Evolutionary conservation across 768 basidiomycete species (phyloP), one percentile per base, ranked within the genome.

Genomic region (Pleurotus eryngii): DNA sequence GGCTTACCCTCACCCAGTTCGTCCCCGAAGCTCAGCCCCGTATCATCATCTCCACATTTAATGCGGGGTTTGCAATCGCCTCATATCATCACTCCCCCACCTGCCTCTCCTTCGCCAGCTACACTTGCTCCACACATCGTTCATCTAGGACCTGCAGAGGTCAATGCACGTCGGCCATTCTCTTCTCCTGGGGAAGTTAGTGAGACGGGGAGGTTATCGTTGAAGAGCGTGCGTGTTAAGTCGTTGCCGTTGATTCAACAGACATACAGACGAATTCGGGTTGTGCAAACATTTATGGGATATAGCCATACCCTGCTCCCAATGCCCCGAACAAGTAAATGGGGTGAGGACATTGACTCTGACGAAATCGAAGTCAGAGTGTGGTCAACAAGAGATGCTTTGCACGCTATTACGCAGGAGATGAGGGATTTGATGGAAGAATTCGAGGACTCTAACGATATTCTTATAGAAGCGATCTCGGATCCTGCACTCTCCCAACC

Each of bases 281-380:
- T 79, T 2, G 84, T 87, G 20, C 88, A 89, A 68, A 73, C 72
- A 11, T 77, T 74, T 53, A 78, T 89, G 77, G 87, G 88, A 2
- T 90, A 89, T 66, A 74, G 79, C 14, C 46, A 61, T 5, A 66
- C 72, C 3, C 67, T 88, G 26, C 70, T 89, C 6, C 84, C 85
- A 9, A 60, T 81, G 46, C 76, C 76, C 7, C 59, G 39, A 20
- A 40, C 51, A 26, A 54, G 51, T 22, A 42, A 24, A 24, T 54
- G 63, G 27, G 66, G 65, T 20, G 66, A 65, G 26, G 67, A 65
- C 38, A 65, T 65, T 4, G 71, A 67, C 4, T 61, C 59, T 11
- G 72, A 76, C 17, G 68, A 77, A 46, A 66, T 69, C 40, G 65
- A 67, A 46, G 63, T 69, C 58, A 71, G 65, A 63, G 76, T 78